Evolutionary conservation across 73 alveolate species (phyloP).

Genomic region (Loxodes magnus): DNA sequence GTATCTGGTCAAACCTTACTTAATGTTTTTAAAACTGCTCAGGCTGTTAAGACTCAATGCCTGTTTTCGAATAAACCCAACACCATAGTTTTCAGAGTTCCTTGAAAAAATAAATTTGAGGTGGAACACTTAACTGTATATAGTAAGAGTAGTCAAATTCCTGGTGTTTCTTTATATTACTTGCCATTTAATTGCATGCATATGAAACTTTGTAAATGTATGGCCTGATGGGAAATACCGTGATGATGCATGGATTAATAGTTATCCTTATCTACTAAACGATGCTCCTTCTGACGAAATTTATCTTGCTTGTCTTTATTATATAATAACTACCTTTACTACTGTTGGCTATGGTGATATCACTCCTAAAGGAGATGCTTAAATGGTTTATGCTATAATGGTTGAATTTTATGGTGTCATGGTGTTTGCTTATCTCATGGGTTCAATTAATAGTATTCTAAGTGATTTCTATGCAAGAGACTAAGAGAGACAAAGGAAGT

Average conservation of each 20-base stretch:
- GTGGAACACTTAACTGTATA: not conserved
- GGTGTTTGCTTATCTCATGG: slow-evolving; percentile 10
- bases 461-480: not conserved
- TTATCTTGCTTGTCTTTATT: not conserved
- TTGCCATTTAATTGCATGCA: slow-evolving; percentile 4
- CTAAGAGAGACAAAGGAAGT: not conserved
- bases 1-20: not conserved
- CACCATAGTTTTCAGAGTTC: not conserved
- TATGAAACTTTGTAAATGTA: too few species aligned
- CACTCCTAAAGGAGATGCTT: not conserved
- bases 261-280: too few species aligned
- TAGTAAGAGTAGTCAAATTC: not conserved
- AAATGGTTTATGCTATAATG: not conserved
- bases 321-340: not conserved
- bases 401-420: not conserved
- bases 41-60: slow-evolving; percentile 1
- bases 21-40: not conserved
- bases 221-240: too few species aligned
- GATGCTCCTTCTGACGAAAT: not conserved
- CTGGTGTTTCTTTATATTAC: not conserved
- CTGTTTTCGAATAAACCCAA: not conserved
- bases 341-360: slow-evolving; percentile 7
- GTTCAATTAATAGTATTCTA: not conserved
- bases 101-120: not conserved
- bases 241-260: too few species aligned